Evolutionary conservation across 2,329 filamentous ascomycete genomes (phyloP), one percentile per base, ranked within the genome.

Genomic region (Seiridium unicorne): DNA sequence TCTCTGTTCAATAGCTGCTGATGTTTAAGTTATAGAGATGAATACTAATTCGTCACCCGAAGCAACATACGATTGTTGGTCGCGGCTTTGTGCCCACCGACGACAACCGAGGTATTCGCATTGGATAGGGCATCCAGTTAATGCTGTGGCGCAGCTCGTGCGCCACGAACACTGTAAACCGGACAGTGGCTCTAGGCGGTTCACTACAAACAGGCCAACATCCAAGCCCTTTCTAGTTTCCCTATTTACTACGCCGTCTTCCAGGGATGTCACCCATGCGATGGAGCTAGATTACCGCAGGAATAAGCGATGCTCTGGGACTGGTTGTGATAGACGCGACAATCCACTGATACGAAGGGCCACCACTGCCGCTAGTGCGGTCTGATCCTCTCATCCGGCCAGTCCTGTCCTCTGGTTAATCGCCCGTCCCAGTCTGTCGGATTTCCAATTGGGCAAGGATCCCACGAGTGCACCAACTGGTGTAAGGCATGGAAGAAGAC

Each of bases 351-450:
- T 18, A 3, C 26, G 26, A 32, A 4, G 5, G n/a, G n/a, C 9
- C 47, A n/a, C 35, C 18, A 34, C 13, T 38, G 4, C 35, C 1
- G 3, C 31, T 42, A 42, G 38, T n/a, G 44, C n/a, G n/a, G 55
- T 57, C 31, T 57, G 55, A 57, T 57, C 55, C 32, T 46, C 42
- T 6, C 7, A 6, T 9, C 8, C 38, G 38, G 42, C 57, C 57
- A 53, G n/a, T 59, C 49, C 31, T 10, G 38, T 32, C 38, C 47
- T 35, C 26, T 38, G 57, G 46, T 59, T 59, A 53, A 35, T 53
- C 57, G 57, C 57, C 48, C 18, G 46, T 49, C n/a, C 56, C 56
- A 44, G 5, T 51, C 56, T 44, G 36, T 51, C 56, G 56, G 56
- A 35, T 47, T 31, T 35, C 4, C 11, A 38, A 31, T 35, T 32